Evolutionary conservation across 2,329 filamentous ascomycete genomes (phyloP).

Genomic region (Ophiocordyceps camponoti-floridani): DNA sequence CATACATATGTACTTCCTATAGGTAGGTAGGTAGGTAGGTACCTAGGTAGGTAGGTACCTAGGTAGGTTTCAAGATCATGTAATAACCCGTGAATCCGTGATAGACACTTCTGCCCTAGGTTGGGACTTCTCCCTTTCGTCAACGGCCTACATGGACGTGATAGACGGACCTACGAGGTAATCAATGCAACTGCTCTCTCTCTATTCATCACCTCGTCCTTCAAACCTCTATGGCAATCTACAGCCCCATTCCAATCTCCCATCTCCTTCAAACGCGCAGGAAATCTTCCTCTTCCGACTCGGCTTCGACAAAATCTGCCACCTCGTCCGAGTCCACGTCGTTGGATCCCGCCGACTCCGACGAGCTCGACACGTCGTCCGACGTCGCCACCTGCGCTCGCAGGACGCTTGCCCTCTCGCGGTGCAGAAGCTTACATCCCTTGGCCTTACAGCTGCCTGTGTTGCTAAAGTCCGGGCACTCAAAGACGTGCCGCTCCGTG

Average conservation of each 20-base stretch:
- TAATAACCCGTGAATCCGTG: no score
- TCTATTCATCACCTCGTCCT: neutral
- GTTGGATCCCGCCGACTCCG: constrained; percentile 33
- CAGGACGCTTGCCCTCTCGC: constrained; percentile 67
- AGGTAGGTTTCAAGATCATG: no score
- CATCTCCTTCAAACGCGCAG: constrained; percentile 20
- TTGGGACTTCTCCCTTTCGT: no score
- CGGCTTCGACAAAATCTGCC: constrained; percentile 44
- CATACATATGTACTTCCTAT: no score
- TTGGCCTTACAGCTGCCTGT: constrained; percentile 65
- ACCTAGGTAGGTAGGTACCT: no score
- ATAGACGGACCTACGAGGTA: no score
- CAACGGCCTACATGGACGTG: no score
- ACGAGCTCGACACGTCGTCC: constrained; percentile 60
- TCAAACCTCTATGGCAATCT: no score
- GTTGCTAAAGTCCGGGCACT: constrained; percentile 93
- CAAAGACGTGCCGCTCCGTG: constrained; percentile 68
- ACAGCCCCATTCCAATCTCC: no score
- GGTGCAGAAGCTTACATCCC: constrained; percentile 72
- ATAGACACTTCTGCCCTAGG: no score
- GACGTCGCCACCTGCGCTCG: constrained; percentile 64
- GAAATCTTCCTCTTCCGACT: constrained; percentile 36
- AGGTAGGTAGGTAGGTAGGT: no score
- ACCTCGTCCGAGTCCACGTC: constrained; percentile 61
- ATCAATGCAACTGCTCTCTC: no score